Base-by-base conservation (phyloP, 345 rosid genomes). In the Citrus unshiu region DNA sequence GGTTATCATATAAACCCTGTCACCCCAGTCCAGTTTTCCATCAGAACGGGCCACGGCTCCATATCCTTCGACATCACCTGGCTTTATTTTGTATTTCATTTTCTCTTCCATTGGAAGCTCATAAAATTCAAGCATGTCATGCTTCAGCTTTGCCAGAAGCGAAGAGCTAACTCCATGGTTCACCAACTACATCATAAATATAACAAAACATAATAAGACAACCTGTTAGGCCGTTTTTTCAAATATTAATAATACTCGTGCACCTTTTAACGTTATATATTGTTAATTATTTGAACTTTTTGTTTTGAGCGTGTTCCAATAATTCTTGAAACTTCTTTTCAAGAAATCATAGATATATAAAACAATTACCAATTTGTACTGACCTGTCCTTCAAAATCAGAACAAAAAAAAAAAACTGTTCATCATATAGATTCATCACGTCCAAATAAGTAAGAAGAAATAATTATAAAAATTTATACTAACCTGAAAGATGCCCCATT, bases 401-500 rank as follows among this genome's bases (percentile, higher is more conserved):
- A 46, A 46, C 51, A 46, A 46, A 12, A 13, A 46, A 46, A 12
- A 13, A 46, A 46, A 46, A 46, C 51, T 13, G 5, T 13, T 16
- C 18, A 3, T 13, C 51, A 46, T 13, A 13, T 43, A 0, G 49
- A 43, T 10, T 43, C 49, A 46, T 46, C 51, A 46, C 51, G 51
- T 46, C 51, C 51, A 46, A 46, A 46, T 46, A 46, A 46, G 14
- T 12, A 46, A 46, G 51, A 10, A 46, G 51, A 46, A 46, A 46
- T 13, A 46, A 13, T 46, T 46, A 46, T 13, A 46, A 46, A 46
- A 46, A 46, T 5, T 4, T 49, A 21, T 21, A 30, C 75, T 35
- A 74, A 86, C 88, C 88, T 86, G 88, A 72, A 86, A 81, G 79
- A 83, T 22, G 25, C 86, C 88, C 88, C 88, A 86, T 49, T 86